Conservation (phyloP, 805 yeast species). For the Monosporozyma aquatica region DNA sequence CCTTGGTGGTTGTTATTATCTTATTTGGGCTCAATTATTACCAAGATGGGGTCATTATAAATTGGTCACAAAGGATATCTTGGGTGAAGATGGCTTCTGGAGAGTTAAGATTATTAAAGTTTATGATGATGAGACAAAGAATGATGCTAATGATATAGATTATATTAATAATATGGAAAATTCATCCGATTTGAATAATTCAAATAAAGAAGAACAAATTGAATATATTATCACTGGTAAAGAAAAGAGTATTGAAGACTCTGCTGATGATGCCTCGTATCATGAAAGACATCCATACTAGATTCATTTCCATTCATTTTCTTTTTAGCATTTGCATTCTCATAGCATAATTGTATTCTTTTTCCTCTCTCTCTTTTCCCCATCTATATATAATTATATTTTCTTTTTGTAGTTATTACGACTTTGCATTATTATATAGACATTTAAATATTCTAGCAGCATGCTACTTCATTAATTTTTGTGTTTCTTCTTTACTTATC, state of each 20-base stretch:
- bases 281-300: constrained; percentile 1
- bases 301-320: too few species aligned
- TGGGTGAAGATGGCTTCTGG: constrained; percentile 68
- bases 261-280: constrained; percentile 1
- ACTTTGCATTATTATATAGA: neutral
- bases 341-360: too few species aligned
- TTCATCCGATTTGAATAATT: constrained; percentile 4
- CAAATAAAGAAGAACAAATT: constrained; percentile 5
- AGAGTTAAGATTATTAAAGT: constrained; percentile 41
- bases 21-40: constrained; percentile 48
- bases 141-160: constrained; percentile 6
- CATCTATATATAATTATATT: constrained; percentile 1
- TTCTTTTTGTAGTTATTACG: too few species aligned
- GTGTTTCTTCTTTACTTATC: too few species aligned
- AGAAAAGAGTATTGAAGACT: constrained; percentile 2
- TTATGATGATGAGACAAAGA: constrained; percentile 8
- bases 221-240: constrained; percentile 7
- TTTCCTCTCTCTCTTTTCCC: neutral
- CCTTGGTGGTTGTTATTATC: constrained; percentile 58
- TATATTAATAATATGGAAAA: constrained; percentile 3
- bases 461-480: too few species aligned
- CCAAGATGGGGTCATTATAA: constrained; percentile 49
- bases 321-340: too few species aligned
- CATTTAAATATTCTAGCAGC: neutral
- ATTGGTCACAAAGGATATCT: constrained; percentile 42